Evolutionary conservation across 140 eudicot genomes (phyloP).

Genomic region (Senecio squalidus): DNA sequence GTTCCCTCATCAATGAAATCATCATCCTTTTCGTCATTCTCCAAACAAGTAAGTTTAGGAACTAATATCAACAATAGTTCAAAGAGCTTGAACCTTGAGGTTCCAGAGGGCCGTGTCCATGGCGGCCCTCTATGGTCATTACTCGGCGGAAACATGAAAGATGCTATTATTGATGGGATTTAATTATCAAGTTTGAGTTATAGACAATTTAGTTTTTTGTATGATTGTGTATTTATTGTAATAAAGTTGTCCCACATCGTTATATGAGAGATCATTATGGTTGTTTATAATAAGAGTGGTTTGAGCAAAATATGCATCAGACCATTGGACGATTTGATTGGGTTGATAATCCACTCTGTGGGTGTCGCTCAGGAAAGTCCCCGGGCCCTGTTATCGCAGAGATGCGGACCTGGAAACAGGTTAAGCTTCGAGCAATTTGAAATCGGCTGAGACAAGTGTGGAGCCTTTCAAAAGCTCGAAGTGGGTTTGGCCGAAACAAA

Average conservation of each 20-base stretch:
- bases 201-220: neutral
- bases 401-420: constrained; percentile 44
- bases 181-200: constrained; percentile 1
- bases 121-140: constrained; percentile 63
- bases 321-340: constrained; percentile 36
- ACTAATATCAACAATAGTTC: neutral
- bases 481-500: constrained; percentile 33
- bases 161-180: constrained; percentile 33
- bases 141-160: constrained; percentile 42
- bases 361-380: constrained; percentile 44
- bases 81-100: constrained; percentile 21
- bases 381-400: constrained; percentile 45
- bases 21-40: constrained; percentile 22
- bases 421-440: neutral
- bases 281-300: neutral
- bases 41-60: constrained; percentile 24
- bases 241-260: constrained; percentile 26
- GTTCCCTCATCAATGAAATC: constrained; percentile 89
- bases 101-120: constrained; percentile 75
- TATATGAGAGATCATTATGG: neutral
- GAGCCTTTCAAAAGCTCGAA: constrained; percentile 29
- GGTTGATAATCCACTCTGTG: neutral
- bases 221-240: neutral
- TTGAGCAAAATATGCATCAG: too few relatives aligned
- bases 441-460: constrained; percentile 39